Conservation (phyloP, 2,329 filamentous ascomycete genomes). For the Xylaria sp. region DNA sequence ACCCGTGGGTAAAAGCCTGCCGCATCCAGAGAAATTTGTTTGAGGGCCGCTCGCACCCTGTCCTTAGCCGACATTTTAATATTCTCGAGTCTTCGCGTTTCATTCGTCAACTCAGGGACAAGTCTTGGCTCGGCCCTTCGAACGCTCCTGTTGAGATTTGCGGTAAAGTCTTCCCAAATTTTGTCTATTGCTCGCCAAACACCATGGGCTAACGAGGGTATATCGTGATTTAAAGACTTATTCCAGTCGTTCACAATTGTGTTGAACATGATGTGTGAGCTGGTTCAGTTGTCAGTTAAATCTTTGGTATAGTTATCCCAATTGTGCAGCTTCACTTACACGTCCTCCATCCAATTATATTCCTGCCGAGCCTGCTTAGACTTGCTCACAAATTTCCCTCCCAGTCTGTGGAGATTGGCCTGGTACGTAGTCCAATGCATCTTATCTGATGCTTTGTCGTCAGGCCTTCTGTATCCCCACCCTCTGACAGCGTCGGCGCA, state of each 20-base stretch:
- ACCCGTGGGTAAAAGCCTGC: too few species aligned
- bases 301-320: too few species aligned
- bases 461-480: constrained; percentile 27
- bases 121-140: neutral
- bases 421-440: constrained; percentile 30
- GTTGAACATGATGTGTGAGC: neutral
- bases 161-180: neutral
- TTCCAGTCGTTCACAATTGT: constrained; percentile 20
- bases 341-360: constrained; percentile 5
- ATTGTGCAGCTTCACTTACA: constrained; percentile 3
- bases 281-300: neutral
- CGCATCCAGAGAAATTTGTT: too few species aligned
- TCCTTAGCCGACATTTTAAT: neutral
- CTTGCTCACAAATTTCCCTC: constrained; percentile 19
- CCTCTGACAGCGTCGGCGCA: constrained; percentile 6
- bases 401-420: constrained; percentile 26
- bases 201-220: neutral
- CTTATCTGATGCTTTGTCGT: constrained; percentile 11
- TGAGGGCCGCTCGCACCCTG: too few species aligned
- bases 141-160: neutral
- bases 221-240: constrained; percentile 12
- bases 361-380: too few species aligned
- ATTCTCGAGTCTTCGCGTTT: neutral
- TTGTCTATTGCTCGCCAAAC: neutral
- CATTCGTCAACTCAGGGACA: neutral